Evolutionary conservation across 306 rosid genomes (phyloP), one percentile per base, ranked within the genome.

Genomic region (Cucumis hystrix): DNA sequence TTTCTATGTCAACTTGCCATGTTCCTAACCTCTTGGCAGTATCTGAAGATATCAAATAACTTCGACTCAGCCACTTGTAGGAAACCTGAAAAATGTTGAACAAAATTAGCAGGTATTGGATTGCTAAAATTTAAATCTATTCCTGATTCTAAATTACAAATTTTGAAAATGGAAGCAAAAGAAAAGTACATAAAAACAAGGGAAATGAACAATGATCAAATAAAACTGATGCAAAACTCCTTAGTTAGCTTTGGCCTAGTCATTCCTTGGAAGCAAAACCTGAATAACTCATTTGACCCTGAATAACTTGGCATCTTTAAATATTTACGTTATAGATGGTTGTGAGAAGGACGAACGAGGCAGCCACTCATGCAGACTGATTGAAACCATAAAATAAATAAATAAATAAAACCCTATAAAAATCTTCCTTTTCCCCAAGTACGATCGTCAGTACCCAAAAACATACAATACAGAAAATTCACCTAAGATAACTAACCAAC

Each of bases 31-130:
- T 91, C 84, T 92, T 96, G 54, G 99, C 99, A 75, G 83, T 84
- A 80, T 87, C 80, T 41, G 98, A 92, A 21, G 99, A 85, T 72
- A 96, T 78, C 88, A 86, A 84, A 89, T 92, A 92, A 84, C 83
- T 91, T 84, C 98, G 98, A 86, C 98, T 96, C 58, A 96, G 83
- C 99, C 99, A 96, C 77, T 96, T 92, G 87, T 96, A 96, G 35
- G 98, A 92, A 85, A 92, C 97, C 98, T 92, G 86, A 72, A 82
- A 52, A 39, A 83, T 15, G 73, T 28, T 15, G 21, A 21, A 61
- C 18, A 9, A 56, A 43, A 57, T 47, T 25, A 51, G 58, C 35
- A n/a, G 47, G 62, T 72, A 47, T 45, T 17, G 7, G 10, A 37
- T n/a, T 75, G 21, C 75, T 37, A 10, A 51, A 41, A 45, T 4